Base-by-base conservation (phyloP, 2,329 filamentous ascomycete genomes). In the Seiridium cupressi region DNA sequence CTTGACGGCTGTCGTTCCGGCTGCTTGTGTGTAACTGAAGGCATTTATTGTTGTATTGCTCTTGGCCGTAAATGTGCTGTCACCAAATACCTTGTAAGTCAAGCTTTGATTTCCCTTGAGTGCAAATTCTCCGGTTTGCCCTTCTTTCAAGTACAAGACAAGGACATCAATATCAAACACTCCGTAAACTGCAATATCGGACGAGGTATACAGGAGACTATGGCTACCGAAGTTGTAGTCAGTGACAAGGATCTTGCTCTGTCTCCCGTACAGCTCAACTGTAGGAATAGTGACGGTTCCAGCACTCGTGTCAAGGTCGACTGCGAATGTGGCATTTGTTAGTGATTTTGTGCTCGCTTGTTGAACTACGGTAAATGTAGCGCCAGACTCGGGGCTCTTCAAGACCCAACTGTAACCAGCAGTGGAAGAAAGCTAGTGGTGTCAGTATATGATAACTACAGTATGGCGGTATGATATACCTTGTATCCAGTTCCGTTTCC, bases 221-320 rank as follows among this genome's bases (percentile, higher is more conserved):
- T 78, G 73, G 1, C 73, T 72, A 3, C 82, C 81, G 59, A 84
- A 72, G 0, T 68, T 66, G 57, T 84, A 84, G 64, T 85, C 81
- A 0, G 81, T 83, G 26, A 84, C 79, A 3, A 84, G 70, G 62
- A 84, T 83, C 63, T 82, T 83, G 65, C 79, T 82, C 66, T 84
- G 80, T 18, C 81, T 75, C 9, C 82, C 82, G 53, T 78, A 74
- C 3, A 85, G 72, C 51, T 79, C 76, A n/a, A 84, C 74, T 44
- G 76, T 76, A 0, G 81, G 77, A 3, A 80, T 71, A 2, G 69
- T 76, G 7, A 78, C 65, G 31, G 69, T 66, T 51, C 81, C 82
- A 13, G 68, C 68, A 1, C 79, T 79, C 1, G 83, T 85, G 32
- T 76, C 74, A 13, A 83, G 74, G 48, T 74, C 77, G 5, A 81